These are phyloP conservation scores for Pythium grandisporangium DNA, from an alignment of 352 stramenopile species.

Conservation along the genomic window DNA sequence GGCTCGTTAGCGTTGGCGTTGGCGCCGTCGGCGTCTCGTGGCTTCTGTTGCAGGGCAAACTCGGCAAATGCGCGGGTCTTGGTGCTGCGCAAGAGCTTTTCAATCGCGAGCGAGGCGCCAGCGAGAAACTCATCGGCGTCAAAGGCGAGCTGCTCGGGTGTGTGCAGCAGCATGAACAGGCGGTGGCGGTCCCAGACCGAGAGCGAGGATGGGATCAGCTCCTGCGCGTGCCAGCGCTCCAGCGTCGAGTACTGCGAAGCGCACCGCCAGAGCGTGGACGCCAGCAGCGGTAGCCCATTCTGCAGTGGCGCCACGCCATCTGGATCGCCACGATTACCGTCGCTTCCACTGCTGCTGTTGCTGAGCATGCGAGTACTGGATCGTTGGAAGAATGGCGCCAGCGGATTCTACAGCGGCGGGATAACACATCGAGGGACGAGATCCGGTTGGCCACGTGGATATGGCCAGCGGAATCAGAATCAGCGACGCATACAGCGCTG, in stretches of 20 bases:
- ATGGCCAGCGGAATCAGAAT: too few relatives aligned
- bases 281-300: slow-evolving; percentile 8
- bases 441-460: too few relatives aligned
- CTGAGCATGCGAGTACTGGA: too few relatives aligned
- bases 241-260: slow-evolving; percentile 3
- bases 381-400: too few relatives aligned
- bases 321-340: too few relatives aligned
- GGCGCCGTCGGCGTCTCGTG: too few relatives aligned
- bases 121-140: slow-evolving; percentile 9
- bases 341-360: too few relatives aligned
- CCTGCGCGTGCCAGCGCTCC: slow-evolving; percentile 6
- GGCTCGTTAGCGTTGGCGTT: too few relatives aligned
- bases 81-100: slow-evolving; percentile 5
- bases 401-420: too few relatives aligned
- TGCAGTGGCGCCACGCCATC: slow-evolving; percentile 6
- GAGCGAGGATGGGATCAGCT: slow-evolving; percentile 6
- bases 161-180: slow-evolving; percentile 10
- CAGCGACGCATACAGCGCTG: too few relatives aligned
- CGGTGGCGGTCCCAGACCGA: slow-evolving; percentile 10
- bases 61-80: slow-evolving; percentile 13
- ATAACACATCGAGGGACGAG: too few relatives aligned
- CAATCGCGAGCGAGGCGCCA: slow-evolving; percentile 5
- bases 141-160: slow-evolving; percentile 7
- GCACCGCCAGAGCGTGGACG: slow-evolving; percentile 9
- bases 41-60: too few relatives aligned